Evolutionary conservation across 2,329 filamentous ascomycete species (phyloP), one percentile per base, ranked within the genome.

Genomic region (Aaosphaeria pasadenensis): DNA sequence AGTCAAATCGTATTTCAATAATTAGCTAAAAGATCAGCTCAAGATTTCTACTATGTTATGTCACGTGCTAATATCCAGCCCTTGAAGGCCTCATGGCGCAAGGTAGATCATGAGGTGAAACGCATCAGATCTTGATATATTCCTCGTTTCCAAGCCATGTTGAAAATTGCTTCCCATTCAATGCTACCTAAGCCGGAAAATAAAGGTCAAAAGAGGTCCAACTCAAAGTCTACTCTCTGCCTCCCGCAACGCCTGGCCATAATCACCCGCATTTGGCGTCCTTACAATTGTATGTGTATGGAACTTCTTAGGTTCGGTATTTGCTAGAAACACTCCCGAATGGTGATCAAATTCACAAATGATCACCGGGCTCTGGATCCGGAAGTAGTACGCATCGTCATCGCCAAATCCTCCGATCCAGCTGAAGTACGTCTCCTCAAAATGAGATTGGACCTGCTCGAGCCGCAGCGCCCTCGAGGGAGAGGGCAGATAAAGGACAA

Each of bases 321-420:
- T 92, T 1, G 78, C 83, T 59, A 92, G 67, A 57, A 91, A 91
- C 0, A 91, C 88, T 0, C 88, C 87, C 0, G 83, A 88, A 66
- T 91, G 88, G 61, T 90, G 86, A 58, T 91, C 88, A 58, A 92
- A 88, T 74, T 92, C 88, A 44, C 86, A 74, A 2, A 91, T 73
- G 0, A 89, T 74, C 0, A 91, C 87, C 0, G 87, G 87, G 54
- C 82, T 89, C 68, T 92, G 88, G 4, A 92, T 79, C 0, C 88
- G 78, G 59, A 85, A 92, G 67, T 91, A 92, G 59, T 89, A 92
- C 0, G 88, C 75, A 63, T 91, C 87, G 0, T 80, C 70, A 44
- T 88, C 76, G 0, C 76, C 81, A 51, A 74, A 87, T 0, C 81
- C 83, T 4, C 88, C 88, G 46, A 91, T 91, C 87, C 88, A 92